phyloP scores from a whole-genome alignment of 2,329 filamentous ascomycete genomes.

The Monosporascus sp. region DNA sequence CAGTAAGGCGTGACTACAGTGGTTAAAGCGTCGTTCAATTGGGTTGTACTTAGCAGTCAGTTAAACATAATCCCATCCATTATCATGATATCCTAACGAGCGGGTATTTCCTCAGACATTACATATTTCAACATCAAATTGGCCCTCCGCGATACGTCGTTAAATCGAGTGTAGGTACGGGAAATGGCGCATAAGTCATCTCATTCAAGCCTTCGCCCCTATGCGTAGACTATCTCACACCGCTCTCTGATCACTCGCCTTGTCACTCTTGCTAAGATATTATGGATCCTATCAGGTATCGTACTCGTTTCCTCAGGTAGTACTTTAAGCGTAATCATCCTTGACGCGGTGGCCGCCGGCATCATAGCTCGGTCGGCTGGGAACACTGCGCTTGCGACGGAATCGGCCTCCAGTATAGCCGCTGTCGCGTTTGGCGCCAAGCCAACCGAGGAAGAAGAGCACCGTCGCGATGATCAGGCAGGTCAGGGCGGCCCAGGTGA shows the following conservation, averaged over 20 bases:
- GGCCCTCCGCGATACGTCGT: not conserved
- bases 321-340: conserved; percentile 59
- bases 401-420: conserved; percentile 35
- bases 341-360: conserved; percentile 59
- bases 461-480: conserved; percentile 61
- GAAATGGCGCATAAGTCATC: not conserved
- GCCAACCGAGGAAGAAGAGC: conserved; percentile 61
- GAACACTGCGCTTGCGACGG: conserved; percentile 45
- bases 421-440: conserved; percentile 38
- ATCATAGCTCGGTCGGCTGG: conserved; percentile 51
- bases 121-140: not conserved
- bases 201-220: not conserved
- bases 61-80: too few species aligned
- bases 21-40: too few species aligned
- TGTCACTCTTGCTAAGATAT: not conserved
- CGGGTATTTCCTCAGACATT: not conserved
- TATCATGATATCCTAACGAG: not conserved
- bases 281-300: not conserved
- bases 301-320: not conserved
- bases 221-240: not conserved
- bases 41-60: too few species aligned
- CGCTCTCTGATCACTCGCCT: not conserved
- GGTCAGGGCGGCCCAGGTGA: conserved; percentile 69
- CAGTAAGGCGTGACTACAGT: too few species aligned
- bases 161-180: not conserved